Evolutionary conservation across 1,139 yeast genomes (phyloP).

Genomic region (Saccharomyces hybrid): DNA sequence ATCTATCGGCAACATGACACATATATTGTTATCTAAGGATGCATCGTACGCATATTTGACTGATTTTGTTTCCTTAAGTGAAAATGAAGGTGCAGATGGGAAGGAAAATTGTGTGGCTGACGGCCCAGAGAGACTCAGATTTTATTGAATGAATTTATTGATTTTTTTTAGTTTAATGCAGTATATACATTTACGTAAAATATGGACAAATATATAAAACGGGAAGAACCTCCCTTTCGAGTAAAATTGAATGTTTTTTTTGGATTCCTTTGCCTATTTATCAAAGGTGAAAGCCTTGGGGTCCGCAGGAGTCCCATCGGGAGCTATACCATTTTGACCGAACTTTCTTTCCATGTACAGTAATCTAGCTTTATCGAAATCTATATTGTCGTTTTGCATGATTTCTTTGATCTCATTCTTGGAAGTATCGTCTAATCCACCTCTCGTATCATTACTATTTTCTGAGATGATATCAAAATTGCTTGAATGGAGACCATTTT

Average conservation of each 20-base stretch:
- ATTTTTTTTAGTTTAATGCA: not conserved
- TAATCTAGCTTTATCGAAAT: conserved; percentile 68
- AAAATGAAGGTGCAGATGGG: not conserved
- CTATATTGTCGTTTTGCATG: conserved; percentile 45
- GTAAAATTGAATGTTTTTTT: not conserved
- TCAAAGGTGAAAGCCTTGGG: conserved; percentile 41
- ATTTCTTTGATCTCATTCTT: conserved; percentile 45
- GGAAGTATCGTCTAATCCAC: conserved; percentile 53
- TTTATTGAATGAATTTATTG: not conserved
- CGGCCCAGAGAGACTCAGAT: not conserved
- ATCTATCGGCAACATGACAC: not conserved
- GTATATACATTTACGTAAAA: not conserved
- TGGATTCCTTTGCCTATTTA: not conserved
- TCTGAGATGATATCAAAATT: conserved; percentile 47
- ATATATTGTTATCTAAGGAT: conserved; percentile 10
- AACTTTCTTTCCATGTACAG: conserved; percentile 43
- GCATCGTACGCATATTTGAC: conserved; percentile 29
- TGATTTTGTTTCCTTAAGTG: conserved; percentile 11
- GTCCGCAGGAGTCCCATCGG: conserved; percentile 44
- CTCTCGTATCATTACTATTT: conserved; percentile 49
- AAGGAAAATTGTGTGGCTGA: not conserved
- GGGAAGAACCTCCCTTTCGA: not conserved
- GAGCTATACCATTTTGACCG: conserved; percentile 47
- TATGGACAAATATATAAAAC: not conserved
- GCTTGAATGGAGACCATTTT: conserved; percentile 54